Base-by-base conservation (phyloP, 2,329 filamentous ascomycete species). In the Epichloe sp. region DNA sequence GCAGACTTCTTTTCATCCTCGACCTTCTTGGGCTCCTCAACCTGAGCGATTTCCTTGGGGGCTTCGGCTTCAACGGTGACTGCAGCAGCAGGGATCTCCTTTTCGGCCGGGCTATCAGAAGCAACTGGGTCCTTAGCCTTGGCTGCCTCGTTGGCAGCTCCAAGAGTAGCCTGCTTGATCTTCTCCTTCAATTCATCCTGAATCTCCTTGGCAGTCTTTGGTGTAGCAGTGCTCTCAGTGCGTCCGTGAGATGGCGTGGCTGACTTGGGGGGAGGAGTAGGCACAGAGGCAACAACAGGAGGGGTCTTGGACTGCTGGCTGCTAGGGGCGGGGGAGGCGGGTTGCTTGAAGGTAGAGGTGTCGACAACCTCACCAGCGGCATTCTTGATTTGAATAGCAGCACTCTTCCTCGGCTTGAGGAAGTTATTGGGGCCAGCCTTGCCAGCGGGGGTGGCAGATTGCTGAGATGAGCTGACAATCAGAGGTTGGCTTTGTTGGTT, bases 321-420 rank as follows among this genome's bases (percentile, higher is more conserved):
- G 62, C 72, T 71, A 0, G 78, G 73, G 3, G 75, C 74, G 5
- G 80, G 77, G 2, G 80, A 79, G 2, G 75, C 69, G 3, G 79
- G 78, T 0, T 77, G 66, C 65, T 80, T 80, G 55, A 78, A 69
- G 50, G 69, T 79, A 64, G 72, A 86, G 71, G 75, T 78, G 59
- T 88, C 82, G 12, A 96, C 73, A 34, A 82, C 79, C 63, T 93
- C 88, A 55, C 88, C 90, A 51, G 83, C 78, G 34, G 84, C 78
- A 61, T 88, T 87, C 74, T 88, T 94, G 73, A 96, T 95, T 47
- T 82, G 75, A 57, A 96, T 85, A 1, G 85, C 82, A 46, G 82
- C 82, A 67, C 80, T 88, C 74, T 85, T 87, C 65, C 74, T 75
- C 35, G 71, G 72, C 60, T 75, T 79, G 64, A 71, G 64, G 53